phyloP scores from a whole-genome alignment of 805 yeast species.

The Tetrapisispora pingtungensis region DNA sequence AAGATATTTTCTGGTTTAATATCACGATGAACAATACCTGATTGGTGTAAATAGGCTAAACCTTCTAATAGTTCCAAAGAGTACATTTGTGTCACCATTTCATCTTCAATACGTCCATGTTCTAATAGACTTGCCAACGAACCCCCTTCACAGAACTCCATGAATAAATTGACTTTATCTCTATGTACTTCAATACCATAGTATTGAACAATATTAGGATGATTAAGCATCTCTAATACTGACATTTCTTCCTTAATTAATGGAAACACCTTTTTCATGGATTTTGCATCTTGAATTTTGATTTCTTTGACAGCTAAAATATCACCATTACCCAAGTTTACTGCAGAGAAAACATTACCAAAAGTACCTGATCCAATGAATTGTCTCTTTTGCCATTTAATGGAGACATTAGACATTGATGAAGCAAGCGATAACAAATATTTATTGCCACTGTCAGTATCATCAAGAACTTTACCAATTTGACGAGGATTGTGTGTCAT shows the following conservation, averaged over 20 bases:
- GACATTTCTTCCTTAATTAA: slow-evolving; percentile 94
- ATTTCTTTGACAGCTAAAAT: slow-evolving; percentile 96
- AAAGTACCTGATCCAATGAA: slow-evolving; percentile 93
- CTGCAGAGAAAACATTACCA: slow-evolving; percentile 88
- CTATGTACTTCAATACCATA: slow-evolving; percentile 96
- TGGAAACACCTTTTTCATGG: slow-evolving; percentile 75
- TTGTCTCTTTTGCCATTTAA: slow-evolving; percentile 94
- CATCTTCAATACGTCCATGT: slow-evolving; percentile 93
- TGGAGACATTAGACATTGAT: slow-evolving; percentile 77
- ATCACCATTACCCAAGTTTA: slow-evolving; percentile 88
- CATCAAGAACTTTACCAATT: slow-evolving; percentile 86
- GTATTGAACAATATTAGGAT: slow-evolving; percentile 93
- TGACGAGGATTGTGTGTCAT: slow-evolving; percentile 34
- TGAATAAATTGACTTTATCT: slow-evolving; percentile 87
- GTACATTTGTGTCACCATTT: slow-evolving; percentile 81
- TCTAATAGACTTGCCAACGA: slow-evolving; percentile 76
- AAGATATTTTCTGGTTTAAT: slow-evolving; percentile 91
- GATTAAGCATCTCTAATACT: slow-evolving; percentile 86
- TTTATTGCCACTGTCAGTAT: slow-evolving; percentile 77
- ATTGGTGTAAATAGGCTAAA: slow-evolving; percentile 83
- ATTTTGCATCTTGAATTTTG: slow-evolving; percentile 76
- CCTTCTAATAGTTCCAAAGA: slow-evolving; percentile 92
- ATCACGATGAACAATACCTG: slow-evolving; percentile 94
- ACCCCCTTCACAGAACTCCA: slow-evolving; percentile 97
- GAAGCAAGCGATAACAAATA: slow-evolving; percentile 80